A percentile compares a stretch with the other conserved stretches of the same genome.
phyloP scores from a whole-genome alignment of 2,329 filamentous ascomycete genomes.

The Alternaria postmessia region DNA sequence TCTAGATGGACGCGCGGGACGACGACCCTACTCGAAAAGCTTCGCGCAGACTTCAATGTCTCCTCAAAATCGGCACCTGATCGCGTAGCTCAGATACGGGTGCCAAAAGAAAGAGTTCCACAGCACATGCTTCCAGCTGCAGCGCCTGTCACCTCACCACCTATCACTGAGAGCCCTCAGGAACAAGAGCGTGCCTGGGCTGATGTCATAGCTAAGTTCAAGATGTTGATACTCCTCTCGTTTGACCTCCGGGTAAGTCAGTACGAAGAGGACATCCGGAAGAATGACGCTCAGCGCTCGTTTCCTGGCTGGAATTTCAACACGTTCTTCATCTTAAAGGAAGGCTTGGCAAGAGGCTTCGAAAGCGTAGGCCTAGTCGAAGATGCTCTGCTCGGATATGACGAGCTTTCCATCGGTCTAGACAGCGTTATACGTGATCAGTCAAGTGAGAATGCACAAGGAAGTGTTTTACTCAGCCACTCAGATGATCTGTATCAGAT shows the following conservation, averaged over 20 bases:
- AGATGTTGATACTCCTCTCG: slow-evolving; percentile 83
- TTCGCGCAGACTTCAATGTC: slow-evolving; percentile 88
- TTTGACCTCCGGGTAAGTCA: slow-evolving; percentile 91
- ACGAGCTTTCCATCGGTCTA: slow-evolving; percentile 88
- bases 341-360: slow-evolving; percentile 90
- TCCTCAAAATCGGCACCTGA: slow-evolving; percentile 76
- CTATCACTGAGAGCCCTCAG: slow-evolving; percentile 68
- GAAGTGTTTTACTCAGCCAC: slow-evolving; percentile 73
- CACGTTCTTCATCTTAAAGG: slow-evolving; percentile 97
- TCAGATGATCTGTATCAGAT: slow-evolving; percentile 76
- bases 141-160: slow-evolving; percentile 46
- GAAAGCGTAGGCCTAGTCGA: slow-evolving; percentile 96
- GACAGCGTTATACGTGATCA: slow-evolving; percentile 84
- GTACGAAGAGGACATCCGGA: slow-evolving; percentile 96
- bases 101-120: slow-evolving; percentile 62
- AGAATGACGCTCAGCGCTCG: slow-evolving; percentile 85
- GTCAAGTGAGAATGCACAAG: slow-evolving; percentile 68
- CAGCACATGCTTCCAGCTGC: slow-evolving; percentile 56
- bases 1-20: slow-evolving; percentile 82
- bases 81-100: slow-evolving; percentile 83
- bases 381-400: slow-evolving; percentile 92
- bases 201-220: slow-evolving; percentile 86
- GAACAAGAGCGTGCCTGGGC: slow-evolving; percentile 85
- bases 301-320: slow-evolving; percentile 99
- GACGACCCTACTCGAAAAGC: slow-evolving; percentile 85